Evolutionary conservation across 1,284 basidiomycete genomes (phyloP).

Genomic region (Malassezia psittaci): DNA sequence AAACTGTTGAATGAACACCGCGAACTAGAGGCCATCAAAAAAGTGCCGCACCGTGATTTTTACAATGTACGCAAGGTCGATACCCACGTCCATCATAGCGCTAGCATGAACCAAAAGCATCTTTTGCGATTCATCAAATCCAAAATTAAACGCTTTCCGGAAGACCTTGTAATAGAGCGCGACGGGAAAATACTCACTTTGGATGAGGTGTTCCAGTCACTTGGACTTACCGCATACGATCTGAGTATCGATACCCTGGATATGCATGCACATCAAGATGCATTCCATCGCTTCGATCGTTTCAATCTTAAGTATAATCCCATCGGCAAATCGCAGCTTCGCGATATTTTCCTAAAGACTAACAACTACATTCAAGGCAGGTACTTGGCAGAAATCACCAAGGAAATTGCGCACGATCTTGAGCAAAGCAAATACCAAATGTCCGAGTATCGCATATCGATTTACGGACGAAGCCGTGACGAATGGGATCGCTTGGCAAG

Average conservation of each 20-base stretch:
- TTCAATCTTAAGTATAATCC: constrained; percentile 64
- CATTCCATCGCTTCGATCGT: constrained; percentile 88
- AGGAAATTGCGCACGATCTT: constrained; percentile 88
- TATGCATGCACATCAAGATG: constrained; percentile 96
- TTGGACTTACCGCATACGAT: constrained; percentile 92
- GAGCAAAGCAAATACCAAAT: constrained; percentile 95
- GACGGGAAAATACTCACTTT: constrained; percentile 83
- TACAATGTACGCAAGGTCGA: constrained; percentile 96
- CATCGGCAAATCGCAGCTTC: constrained; percentile 82
- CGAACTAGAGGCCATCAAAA: constrained; percentile 94
- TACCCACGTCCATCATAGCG: constrained; percentile 96
- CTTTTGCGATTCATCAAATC: constrained; percentile 97
- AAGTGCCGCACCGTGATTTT: constrained; percentile 64
- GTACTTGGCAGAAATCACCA: constrained; percentile 89
- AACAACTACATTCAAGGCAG: constrained; percentile 67
- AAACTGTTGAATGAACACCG: constrained; percentile 84
- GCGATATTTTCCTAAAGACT: constrained; percentile 97
- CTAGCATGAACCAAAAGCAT: constrained; percentile 99
- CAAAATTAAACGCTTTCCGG: constrained; percentile 74
- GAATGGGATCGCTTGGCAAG: constrained; percentile 98
- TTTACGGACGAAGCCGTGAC: constrained; percentile 65
- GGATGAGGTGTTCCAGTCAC: constrained; percentile 84
- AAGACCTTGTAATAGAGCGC: constrained; percentile 93
- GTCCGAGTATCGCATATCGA: constrained; percentile 84
- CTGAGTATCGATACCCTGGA: constrained; percentile 97